Conservation (phyloP, 306 rosid genomes). For the Cucumis melo region DNA sequence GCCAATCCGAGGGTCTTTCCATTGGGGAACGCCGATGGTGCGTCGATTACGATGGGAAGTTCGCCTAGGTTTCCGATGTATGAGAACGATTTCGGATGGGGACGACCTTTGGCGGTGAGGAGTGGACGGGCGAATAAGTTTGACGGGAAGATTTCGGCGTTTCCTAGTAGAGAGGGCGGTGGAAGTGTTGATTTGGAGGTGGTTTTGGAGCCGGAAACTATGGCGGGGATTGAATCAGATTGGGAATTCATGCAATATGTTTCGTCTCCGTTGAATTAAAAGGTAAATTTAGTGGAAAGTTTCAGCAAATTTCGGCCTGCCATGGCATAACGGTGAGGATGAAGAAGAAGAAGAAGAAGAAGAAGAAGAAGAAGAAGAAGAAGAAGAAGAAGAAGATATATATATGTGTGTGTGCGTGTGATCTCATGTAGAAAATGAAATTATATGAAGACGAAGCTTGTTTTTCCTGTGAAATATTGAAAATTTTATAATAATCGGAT, state of each 20-base stretch:
- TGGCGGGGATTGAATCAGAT: constrained; percentile 56
- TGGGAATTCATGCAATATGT: constrained; percentile 71
- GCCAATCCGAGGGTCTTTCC: constrained; percentile 59
- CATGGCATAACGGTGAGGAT: neutral
- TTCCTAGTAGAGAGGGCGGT: constrained; percentile 67
- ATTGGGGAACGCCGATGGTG: constrained; percentile 72
- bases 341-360: neutral
- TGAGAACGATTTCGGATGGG: constrained; percentile 66
- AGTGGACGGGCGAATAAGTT: constrained; percentile 60
- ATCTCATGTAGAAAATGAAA: neutral
- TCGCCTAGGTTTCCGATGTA: constrained; percentile 94
- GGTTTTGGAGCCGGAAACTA: constrained; percentile 54
- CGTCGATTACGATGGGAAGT: constrained; percentile 79
- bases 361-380: neutral
- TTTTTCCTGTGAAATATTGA: neutral
- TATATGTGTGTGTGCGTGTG: neutral
- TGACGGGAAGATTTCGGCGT: constrained; percentile 51
- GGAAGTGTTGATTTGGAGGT: constrained; percentile 83
- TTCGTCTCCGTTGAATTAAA: neutral
- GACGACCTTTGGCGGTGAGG: constrained; percentile 65
- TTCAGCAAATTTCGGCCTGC: neutral
- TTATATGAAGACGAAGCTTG: neutral
- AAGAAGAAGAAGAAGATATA: neutral
- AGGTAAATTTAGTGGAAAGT: neutral
- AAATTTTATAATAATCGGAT: neutral